Conservation (phyloP, 345 rosid species). For the Schrenkiella parvula region DNA sequence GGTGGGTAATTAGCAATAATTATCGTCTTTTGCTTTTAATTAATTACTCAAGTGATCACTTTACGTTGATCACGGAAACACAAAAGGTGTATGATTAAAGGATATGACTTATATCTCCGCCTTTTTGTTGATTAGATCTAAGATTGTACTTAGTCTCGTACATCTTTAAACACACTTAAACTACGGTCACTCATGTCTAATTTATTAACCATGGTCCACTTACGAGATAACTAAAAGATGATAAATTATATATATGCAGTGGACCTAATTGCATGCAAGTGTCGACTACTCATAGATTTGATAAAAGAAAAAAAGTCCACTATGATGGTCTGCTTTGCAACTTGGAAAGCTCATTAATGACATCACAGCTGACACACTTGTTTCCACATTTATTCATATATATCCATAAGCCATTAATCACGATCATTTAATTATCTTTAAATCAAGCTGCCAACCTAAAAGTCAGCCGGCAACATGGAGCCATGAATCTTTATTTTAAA, state of each 20-base stretch:
- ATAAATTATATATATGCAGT: background rate
- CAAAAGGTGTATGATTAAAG: background rate
- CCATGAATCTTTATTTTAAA: background rate
- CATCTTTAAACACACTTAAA: background rate
- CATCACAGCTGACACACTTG: constrained; percentile 16
- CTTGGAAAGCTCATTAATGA: constrained; percentile 18
- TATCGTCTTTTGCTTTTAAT: constrained; percentile 11
- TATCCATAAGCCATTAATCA: background rate
- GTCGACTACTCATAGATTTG: background rate
- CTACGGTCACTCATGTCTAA: background rate
- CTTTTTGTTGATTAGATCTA: background rate
- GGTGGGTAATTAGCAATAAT: constrained; percentile 16
- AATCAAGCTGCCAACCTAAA: background rate
- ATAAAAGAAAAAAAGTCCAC: constrained; percentile 13
- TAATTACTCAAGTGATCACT: background rate
- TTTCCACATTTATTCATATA: background rate
- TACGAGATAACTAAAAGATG: background rate
- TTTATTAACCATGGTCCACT: constrained; percentile 5
- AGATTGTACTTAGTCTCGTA: constrained; percentile 23
- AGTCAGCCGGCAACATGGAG: background rate
- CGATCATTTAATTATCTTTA: too few species aligned
- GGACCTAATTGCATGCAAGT: constrained; percentile 14
- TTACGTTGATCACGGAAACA: constrained; percentile 21
- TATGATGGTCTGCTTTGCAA: constrained; percentile 30
- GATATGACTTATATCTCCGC: background rate